Evolutionary conservation across 805 yeast species (phyloP).

Genomic region (Candida ipomoeae): DNA sequence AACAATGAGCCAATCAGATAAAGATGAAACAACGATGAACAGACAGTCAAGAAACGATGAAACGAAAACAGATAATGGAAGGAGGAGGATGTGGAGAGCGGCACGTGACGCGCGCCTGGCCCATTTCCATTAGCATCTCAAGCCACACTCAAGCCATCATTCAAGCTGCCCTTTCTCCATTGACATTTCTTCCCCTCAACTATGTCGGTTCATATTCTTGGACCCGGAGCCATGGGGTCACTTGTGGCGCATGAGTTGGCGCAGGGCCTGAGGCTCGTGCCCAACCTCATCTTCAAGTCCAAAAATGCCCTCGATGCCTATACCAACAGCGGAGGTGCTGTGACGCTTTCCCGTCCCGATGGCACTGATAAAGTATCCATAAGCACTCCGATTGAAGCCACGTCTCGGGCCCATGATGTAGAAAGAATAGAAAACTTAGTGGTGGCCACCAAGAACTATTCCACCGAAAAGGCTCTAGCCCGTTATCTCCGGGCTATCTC

Average conservation of each 20-base stretch:
- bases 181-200: neutral
- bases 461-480: slow-evolving; percentile 58
- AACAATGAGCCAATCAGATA: no score
- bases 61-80: no score
- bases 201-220: slow-evolving; percentile 30
- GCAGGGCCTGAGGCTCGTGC: slow-evolving; percentile 35
- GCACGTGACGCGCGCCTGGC: neutral
- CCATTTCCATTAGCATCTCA: no score
- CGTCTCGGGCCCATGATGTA: slow-evolving; percentile 17
- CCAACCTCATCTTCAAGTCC: slow-evolving; percentile 34
- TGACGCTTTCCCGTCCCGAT: slow-evolving; percentile 25
- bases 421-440: slow-evolving; percentile 51
- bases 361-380: slow-evolving; percentile 16
- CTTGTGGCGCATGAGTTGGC: slow-evolving; percentile 46
- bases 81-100: neutral
- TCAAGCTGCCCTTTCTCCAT: neutral
- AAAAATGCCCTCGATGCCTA: slow-evolving; percentile 41
- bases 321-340: slow-evolving; percentile 35
- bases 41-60: neutral
- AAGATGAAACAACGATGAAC: no score
- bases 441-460: slow-evolving; percentile 76
- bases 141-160: neutral
- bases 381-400: slow-evolving; percentile 22
- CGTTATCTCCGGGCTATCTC: slow-evolving; percentile 50
- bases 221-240: slow-evolving; percentile 53